Percentiles rank a stretch among this genome's conserved stretches.
Evolutionary conservation across 345 rosid genomes (phyloP).

Genomic region (Rhizophora apiculata): DNA sequence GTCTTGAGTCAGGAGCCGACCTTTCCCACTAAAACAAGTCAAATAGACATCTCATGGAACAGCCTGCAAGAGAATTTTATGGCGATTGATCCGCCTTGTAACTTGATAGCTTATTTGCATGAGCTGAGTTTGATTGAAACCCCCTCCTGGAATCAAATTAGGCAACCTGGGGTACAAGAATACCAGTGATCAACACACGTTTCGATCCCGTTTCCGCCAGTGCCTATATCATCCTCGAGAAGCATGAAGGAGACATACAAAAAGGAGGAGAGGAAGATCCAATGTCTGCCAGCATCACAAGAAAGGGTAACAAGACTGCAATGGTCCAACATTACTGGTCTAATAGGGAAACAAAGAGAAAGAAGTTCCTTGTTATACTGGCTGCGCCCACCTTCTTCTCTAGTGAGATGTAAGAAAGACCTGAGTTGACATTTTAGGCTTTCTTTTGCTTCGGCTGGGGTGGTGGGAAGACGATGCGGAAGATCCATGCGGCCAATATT

Average conservation of each 20-base stretch:
- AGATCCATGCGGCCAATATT: conserved; percentile 66
- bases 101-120: too few relatives aligned
- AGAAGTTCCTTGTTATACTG: conserved; percentile 10
- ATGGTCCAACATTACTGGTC: neutral
- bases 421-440: conserved; percentile 26
- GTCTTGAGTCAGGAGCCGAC: too few relatives aligned
- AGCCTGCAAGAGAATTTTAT: too few relatives aligned
- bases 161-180: too few relatives aligned
- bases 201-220: too few relatives aligned
- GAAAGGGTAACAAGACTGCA: neutral
- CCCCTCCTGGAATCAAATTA: too few relatives aligned
- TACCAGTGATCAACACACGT: too few relatives aligned
- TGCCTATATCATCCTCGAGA: too few relatives aligned
- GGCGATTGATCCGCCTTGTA: too few relatives aligned
- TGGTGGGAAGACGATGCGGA: conserved; percentile 60
- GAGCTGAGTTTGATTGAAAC: too few relatives aligned
- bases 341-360: neutral
- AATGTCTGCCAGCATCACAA: neutral
- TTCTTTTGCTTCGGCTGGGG: conserved; percentile 49
- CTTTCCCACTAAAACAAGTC: too few relatives aligned
- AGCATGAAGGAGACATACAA: neutral
- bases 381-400: conserved; percentile 5
- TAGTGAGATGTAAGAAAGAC: neutral
- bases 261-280: neutral
- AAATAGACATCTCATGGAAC: too few relatives aligned